These are phyloP conservation scores for Cladosporium sp. DNA, from an alignment of 2,329 filamentous ascomycete species.

Conservation along the genomic window DNA sequence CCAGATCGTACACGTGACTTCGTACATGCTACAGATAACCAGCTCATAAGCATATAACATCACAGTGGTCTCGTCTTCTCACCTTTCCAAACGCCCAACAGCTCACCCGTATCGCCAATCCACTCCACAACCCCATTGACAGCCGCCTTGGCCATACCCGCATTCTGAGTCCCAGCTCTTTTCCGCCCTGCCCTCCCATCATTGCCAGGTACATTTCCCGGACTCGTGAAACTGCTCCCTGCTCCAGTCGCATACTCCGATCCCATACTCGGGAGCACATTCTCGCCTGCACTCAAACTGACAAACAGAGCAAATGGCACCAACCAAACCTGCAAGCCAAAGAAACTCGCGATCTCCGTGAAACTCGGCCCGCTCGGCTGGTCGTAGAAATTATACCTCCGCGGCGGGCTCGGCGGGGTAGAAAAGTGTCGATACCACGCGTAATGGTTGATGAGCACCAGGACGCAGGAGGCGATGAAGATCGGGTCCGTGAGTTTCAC, in stretches of 20 bases:
- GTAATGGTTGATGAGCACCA: constrained; percentile 88
- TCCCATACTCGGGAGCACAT: constrained; percentile 88
- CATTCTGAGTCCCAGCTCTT: constrained; percentile 48
- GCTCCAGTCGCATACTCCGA: constrained; percentile 64
- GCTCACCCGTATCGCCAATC: constrained; percentile 57
- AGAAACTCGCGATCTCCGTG: constrained; percentile 92
- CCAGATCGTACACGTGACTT: background rate
- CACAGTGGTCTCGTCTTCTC: constrained; percentile 50
- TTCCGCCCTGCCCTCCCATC: constrained; percentile 40
- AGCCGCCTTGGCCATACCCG: constrained; percentile 54
- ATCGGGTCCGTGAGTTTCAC: constrained; percentile 85
- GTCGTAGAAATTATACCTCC: constrained; percentile 44
- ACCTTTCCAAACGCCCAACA: constrained; percentile 60
- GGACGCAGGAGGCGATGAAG: constrained; percentile 76
- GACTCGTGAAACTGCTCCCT: constrained; percentile 45
- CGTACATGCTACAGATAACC: background rate
- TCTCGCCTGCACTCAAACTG: constrained; percentile 87
- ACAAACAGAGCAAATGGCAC: constrained; percentile 95
- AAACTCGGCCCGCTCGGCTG: constrained; percentile 66
- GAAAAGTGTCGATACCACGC: constrained; percentile 96
- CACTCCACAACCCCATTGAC: constrained; percentile 62
- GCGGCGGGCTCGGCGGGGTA: constrained; percentile 45
- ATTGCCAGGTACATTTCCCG: constrained; percentile 44
- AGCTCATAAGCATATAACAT: background rate
- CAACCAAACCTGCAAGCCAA: constrained; percentile 93